These are phyloP conservation scores for Ceratocystis colombiana DNA, from an alignment of 2,329 filamentous ascomycete species.

Conservation along the genomic window DNA sequence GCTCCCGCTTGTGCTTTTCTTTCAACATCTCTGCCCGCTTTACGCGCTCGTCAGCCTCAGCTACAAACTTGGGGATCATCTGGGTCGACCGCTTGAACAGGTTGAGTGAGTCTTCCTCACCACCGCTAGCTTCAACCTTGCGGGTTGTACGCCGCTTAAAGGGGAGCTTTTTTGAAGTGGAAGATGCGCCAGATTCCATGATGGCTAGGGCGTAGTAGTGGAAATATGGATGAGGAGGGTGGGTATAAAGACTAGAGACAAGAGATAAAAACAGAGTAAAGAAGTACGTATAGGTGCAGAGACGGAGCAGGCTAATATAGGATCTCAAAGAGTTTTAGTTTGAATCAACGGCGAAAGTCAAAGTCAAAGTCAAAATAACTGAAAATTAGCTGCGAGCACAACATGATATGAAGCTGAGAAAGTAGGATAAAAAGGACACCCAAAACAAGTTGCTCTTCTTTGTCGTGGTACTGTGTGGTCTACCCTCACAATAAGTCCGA, in stretches of 20 bases:
- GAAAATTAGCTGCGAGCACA: not conserved
- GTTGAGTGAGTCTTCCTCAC: constrained; percentile 32
- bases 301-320: not conserved
- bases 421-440: not conserved
- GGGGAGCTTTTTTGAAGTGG: constrained; percentile 36
- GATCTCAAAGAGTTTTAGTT: not conserved
- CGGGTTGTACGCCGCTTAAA: constrained; percentile 35
- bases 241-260: not conserved
- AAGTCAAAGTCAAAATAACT: constrained; percentile 9
- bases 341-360: constrained; percentile 3
- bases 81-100: constrained; percentile 44
- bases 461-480: not conserved
- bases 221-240: not conserved
- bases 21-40: constrained; percentile 24
- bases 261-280: not conserved
- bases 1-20: not conserved
- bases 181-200: constrained; percentile 10
- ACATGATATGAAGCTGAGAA: constrained; percentile 3
- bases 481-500: not conserved
- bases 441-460: constrained; percentile 3
- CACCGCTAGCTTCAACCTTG: constrained; percentile 21
- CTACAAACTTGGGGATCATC: constrained; percentile 39
- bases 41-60: constrained; percentile 33
- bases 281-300: not conserved
- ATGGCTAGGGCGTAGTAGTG: not conserved